A percentile compares a stretch with the other conserved stretches of the same genome.
These are phyloP conservation scores for Casuarina equisetifolia DNA, from an alignment of 306 rosid species.

Conservation along the genomic window DNA sequence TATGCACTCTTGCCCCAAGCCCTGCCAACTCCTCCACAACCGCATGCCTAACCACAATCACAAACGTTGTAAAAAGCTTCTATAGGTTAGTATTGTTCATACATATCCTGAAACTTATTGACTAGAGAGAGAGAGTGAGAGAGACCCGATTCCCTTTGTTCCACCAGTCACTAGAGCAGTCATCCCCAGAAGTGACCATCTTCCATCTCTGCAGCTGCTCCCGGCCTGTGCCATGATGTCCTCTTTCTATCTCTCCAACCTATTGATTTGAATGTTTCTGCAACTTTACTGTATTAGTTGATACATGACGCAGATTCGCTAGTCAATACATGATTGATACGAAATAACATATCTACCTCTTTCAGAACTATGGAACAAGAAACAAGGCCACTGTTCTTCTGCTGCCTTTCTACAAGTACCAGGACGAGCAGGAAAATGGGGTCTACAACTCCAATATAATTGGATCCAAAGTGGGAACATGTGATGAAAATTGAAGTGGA, in stretches of 20 bases:
- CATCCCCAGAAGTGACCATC: slow-evolving; percentile 49
- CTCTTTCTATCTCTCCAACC: background rate
- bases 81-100: background rate
- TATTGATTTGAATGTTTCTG: background rate
- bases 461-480: no score
- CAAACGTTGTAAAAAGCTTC: background rate
- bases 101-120: background rate
- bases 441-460: no score
- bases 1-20: slow-evolving; percentile 42
- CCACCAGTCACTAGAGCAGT: slow-evolving; percentile 41
- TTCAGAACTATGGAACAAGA: no score
- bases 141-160: slow-evolving; percentile 39
- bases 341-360: no score
- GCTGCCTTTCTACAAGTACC: no score
- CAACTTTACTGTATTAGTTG: background rate
- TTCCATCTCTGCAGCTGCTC: slow-evolving; percentile 17
- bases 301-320: no score
- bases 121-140: background rate
- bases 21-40: slow-evolving; percentile 43
- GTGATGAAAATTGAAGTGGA: no score
- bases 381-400: no score
- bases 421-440: no score
- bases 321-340: no score
- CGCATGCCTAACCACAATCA: slow-evolving; percentile 28
- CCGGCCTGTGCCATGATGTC: slow-evolving; percentile 25